phyloP scores from a whole-genome alignment of 768 basidiomycete species.

The Tulasnella sp. region DNA sequence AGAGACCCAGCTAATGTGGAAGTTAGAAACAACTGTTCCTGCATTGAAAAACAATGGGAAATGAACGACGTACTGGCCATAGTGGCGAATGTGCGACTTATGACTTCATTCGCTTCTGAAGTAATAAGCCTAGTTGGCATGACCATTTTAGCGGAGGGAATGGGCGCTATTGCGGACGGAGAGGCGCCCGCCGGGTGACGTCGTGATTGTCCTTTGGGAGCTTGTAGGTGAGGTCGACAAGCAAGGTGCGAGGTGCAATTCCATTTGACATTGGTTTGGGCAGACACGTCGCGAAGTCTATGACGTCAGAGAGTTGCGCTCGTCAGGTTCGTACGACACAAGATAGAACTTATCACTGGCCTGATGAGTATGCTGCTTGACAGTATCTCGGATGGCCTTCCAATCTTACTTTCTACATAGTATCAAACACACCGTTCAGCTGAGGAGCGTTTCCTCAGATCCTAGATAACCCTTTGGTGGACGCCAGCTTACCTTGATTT shows the following conservation, averaged over 20 bases:
- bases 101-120: constrained; percentile 49
- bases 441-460: too few relatives aligned
- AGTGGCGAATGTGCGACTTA: constrained; percentile 47
- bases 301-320: neutral
- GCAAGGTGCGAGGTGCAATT: neutral
- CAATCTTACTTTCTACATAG: constrained; percentile 53
- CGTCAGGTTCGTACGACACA: constrained; percentile 27
- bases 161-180: constrained; percentile 32
- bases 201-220: constrained; percentile 16
- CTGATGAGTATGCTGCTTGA: constrained; percentile 61
- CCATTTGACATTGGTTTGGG: neutral
- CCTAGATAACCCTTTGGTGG: too few relatives aligned
- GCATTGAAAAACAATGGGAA: constrained; percentile 14
- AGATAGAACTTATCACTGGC: constrained; percentile 41
- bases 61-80: constrained; percentile 53
- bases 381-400: constrained; percentile 53
- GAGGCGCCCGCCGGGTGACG: constrained; percentile 10
- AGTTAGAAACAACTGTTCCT: too few relatives aligned
- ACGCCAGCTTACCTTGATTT: too few relatives aligned
- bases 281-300: too few relatives aligned
- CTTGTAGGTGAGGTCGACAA: constrained; percentile 18
- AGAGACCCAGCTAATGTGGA: too few relatives aligned
- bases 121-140: constrained; percentile 48
- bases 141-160: constrained; percentile 54
- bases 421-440: too few relatives aligned